Percentiles rank a stretch among this genome's conserved stretches.
Conservation (phyloP, 2,329 filamentous ascomycete genomes). For the Trichoderma sp. region DNA sequence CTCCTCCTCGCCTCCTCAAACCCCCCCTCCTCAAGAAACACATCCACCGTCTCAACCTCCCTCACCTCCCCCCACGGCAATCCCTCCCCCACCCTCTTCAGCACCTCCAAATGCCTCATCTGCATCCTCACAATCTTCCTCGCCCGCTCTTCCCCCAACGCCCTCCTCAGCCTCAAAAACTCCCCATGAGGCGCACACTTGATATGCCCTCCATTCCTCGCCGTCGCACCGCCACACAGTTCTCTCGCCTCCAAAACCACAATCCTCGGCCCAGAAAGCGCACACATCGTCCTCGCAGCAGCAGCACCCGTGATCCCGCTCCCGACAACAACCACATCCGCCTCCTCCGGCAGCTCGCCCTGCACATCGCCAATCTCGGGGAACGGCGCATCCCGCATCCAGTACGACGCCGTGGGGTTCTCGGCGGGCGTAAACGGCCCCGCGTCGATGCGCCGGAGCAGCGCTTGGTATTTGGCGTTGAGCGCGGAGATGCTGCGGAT, state of each 20-base stretch:
- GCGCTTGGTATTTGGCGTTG: constrained; percentile 27
- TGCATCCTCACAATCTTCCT: constrained; percentile 43
- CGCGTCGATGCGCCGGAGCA: constrained; percentile 31
- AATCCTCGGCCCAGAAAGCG: constrained; percentile 25
- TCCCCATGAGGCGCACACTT: constrained; percentile 44
- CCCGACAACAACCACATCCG: constrained; percentile 52
- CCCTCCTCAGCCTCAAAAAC: constrained; percentile 34
- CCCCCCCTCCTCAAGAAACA: constrained; percentile 39
- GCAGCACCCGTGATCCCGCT: constrained; percentile 51
- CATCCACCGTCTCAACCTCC: constrained; percentile 46
- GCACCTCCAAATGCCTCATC: constrained; percentile 38
- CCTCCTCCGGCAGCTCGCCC: constrained; percentile 34
- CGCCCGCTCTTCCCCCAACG: constrained; percentile 37
- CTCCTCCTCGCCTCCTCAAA: constrained; percentile 33
- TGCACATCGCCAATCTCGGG: constrained; percentile 38
- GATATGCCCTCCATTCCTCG: constrained; percentile 52
- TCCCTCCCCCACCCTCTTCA: constrained; percentile 38
- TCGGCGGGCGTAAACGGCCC: constrained; percentile 41
- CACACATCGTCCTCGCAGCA: constrained; percentile 28
- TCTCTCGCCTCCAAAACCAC: constrained; percentile 51
- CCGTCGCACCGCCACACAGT: constrained; percentile 51
- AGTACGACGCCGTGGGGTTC: constrained; percentile 44
- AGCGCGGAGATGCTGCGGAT: constrained; percentile 29
- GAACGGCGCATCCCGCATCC: constrained; percentile 43
- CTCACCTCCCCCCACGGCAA: constrained; percentile 41